Percentiles rank a stretch among this genome's conserved stretches.
phyloP scores from a whole-genome alignment of 108 stramenopile genomes.

The Skeletonema marinoi region DNA sequence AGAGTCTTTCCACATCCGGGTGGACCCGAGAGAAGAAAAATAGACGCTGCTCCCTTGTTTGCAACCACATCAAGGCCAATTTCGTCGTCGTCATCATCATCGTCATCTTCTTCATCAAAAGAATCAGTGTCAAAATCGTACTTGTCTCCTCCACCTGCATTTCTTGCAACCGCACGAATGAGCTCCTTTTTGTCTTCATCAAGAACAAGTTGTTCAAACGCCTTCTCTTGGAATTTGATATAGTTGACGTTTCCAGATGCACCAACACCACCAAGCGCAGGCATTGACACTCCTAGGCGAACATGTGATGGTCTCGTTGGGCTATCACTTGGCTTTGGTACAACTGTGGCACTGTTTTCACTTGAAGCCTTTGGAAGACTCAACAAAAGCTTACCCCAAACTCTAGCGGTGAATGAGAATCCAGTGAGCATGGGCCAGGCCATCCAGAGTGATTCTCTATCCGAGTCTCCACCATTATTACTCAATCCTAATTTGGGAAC shows the following conservation, averaged over 20 bases:
- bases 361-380: constrained; percentile 54
- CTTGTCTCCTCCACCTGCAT: constrained; percentile 41
- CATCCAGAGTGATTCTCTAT: constrained; percentile 61
- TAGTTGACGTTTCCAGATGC: constrained; percentile 64
- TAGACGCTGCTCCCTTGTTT: constrained; percentile 40
- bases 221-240: constrained; percentile 42
- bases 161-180: constrained; percentile 57
- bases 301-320: constrained; percentile 44
- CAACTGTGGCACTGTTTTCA: neutral
- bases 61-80: constrained; percentile 45
- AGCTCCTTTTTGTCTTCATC: constrained; percentile 43
- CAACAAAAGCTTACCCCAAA: constrained; percentile 56
- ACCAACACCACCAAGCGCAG: constrained; percentile 63
- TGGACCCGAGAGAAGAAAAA: constrained; percentile 66
- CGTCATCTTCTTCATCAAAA: constrained; percentile 31
- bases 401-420: constrained; percentile 37
- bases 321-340: constrained; percentile 3
- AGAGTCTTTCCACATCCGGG: constrained; percentile 69
- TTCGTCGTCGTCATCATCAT: constrained; percentile 28
- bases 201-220: constrained; percentile 37
- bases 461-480: constrained; percentile 41
- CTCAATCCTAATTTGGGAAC: constrained; percentile 5
- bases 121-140: constrained; percentile 24
- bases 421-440: constrained; percentile 41
- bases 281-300: constrained; percentile 53